Evolutionary conservation across 305 asterid species (phyloP), one percentile per base, ranked within the genome.

Genomic region (Rubia peregrina): DNA sequence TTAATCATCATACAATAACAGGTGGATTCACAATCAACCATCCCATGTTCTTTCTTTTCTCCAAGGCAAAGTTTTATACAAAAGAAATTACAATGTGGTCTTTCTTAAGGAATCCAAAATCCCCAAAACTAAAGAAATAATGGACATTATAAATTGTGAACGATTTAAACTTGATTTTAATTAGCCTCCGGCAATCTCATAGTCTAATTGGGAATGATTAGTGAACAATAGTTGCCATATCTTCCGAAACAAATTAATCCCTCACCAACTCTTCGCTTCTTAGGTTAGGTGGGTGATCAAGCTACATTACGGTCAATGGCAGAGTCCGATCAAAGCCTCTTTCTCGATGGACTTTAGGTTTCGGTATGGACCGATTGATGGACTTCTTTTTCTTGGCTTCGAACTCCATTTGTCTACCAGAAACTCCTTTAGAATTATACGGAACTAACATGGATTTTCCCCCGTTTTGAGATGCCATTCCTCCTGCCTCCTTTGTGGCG

Each of bases 251-350:
- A 67, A 67, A 66, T 13, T 43, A 16, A 19, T 42, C 57, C 21
- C 11, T 51, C 59, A 53, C 59, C 24, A 53, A 53, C 24, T 16
- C 9, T 49, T 49, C 21, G 19, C 5, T 14, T 49, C 40, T 49
- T 49, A 49, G 56, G 56, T 49, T 49, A 16, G 56, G 56, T 16
- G 7, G 56, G n/a, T 53, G 11, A 53, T 1, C 11, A 53, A 53
- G 59, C 80, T 81, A 87, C 19, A 77, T 65, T 65, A 87, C 91
- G 6, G 83, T 79, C 73, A 88, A 51, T 19, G 85, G 70, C 9
- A 79, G 74, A 3, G 79, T 75, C 7, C 83, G 85, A 17, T 81
- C 89, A 43, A 83, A 79, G 81, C 87, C 81, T 80, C 85, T 81
- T 61, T 84, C 72, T 74, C 88, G 85, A 26, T 57, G 81, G n/a